Evolutionary conservation across 2,329 filamentous ascomycete species (phyloP).

Genomic region (Pseudopyricularia cyperi): DNA sequence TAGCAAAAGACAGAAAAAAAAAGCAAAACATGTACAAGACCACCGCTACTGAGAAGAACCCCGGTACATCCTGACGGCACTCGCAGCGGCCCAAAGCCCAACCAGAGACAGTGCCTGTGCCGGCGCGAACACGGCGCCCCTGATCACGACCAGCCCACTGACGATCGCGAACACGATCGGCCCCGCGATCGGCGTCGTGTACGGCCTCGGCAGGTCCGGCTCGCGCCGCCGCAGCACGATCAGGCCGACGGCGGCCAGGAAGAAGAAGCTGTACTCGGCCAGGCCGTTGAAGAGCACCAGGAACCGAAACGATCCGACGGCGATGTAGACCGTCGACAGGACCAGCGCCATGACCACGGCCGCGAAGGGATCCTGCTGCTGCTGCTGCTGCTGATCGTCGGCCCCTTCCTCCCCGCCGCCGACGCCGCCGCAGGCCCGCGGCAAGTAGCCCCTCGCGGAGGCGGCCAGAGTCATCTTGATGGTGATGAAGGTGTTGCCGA

Average conservation of each 20-base stretch:
- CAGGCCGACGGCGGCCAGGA: slow-evolving; percentile 46
- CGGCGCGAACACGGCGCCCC: slow-evolving; percentile 46
- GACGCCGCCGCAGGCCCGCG: slow-evolving; percentile 27
- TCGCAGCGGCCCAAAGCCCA: slow-evolving; percentile 28
- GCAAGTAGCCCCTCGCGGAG: slow-evolving; percentile 37
- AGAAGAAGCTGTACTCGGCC: slow-evolving; percentile 51
- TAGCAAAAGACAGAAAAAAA: too few relatives aligned
- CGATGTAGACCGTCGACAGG: slow-evolving; percentile 42
- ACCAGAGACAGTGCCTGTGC: slow-evolving; percentile 37
- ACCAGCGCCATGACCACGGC: slow-evolving; percentile 35
- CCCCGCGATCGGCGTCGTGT: slow-evolving; percentile 36
- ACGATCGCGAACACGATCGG: slow-evolving; percentile 41
- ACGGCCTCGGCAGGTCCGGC: slow-evolving; percentile 39
- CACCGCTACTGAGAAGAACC: neutral
- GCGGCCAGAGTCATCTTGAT: slow-evolving; percentile 49
- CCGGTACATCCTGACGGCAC: neutral
- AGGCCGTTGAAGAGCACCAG: slow-evolving; percentile 47
- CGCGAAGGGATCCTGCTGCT: slow-evolving; percentile 42
- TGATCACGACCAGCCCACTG: slow-evolving; percentile 44
- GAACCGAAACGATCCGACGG: slow-evolving; percentile 45
- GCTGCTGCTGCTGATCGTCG: too few relatives aligned
- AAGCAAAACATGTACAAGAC: neutral
- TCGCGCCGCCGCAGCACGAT: slow-evolving; percentile 43
- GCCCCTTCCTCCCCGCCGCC: too few relatives aligned
- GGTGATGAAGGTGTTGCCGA: slow-evolving; percentile 49